Evolutionary conservation across 1,284 basidiomycete species (phyloP).

Genomic region (Puccinia polysora): DNA sequence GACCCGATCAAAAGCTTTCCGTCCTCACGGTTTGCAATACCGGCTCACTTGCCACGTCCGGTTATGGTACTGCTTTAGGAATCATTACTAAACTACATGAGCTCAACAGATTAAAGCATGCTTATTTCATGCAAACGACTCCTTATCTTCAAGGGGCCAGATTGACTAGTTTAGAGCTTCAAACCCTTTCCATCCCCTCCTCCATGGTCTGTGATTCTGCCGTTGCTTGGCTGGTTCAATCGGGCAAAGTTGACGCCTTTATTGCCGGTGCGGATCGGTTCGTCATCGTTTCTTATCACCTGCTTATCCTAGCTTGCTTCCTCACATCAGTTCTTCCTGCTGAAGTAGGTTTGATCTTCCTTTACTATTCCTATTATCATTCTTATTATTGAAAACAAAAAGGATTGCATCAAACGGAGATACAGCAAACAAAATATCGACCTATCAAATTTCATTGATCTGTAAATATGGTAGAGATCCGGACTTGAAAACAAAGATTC

Average conservation of each 20-base stretch:
- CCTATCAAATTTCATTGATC: conserved; percentile 29
- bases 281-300: not conserved
- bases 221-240: conserved; percentile 27
- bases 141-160: conserved; percentile 83
- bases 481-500: conserved; percentile 56
- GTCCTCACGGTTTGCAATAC: conserved; percentile 94
- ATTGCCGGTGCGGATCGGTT: conserved; percentile 39
- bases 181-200: conserved; percentile 71
- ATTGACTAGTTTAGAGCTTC: conserved; percentile 78
- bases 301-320: not conserved
- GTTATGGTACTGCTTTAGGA: conserved; percentile 88
- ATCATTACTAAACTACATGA: conserved; percentile 82
- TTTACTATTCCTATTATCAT: not conserved
- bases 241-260: conserved; percentile 34
- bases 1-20: conserved; percentile 61
- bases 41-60: conserved; percentile 83
- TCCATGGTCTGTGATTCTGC: conserved; percentile 67
- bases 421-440: conserved; percentile 72
- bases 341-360: too few relatives aligned
- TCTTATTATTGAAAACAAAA: too few relatives aligned
- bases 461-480: conserved; percentile 22
- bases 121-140: conserved; percentile 84
- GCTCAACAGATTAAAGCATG: conserved; percentile 66
- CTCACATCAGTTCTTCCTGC: not conserved
- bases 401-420: conserved; percentile 81